Evolutionary conservation across 1,139 yeast species (phyloP), one percentile per base, ranked within the genome.

Genomic region (Schwanniomyces etchellsii): DNA sequence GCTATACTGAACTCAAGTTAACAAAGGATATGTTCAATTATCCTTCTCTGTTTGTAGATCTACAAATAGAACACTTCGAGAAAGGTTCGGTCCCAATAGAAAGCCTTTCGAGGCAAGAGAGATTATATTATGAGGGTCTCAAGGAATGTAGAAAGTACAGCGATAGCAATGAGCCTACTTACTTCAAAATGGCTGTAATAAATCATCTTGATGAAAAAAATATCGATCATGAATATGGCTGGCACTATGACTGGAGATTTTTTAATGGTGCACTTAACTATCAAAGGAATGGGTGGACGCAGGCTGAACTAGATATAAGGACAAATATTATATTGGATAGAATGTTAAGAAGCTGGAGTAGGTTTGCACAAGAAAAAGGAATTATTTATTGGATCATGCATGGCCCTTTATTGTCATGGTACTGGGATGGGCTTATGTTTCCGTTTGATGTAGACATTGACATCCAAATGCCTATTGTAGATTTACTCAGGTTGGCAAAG

Each of bases 391-490:
- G 61, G 61, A 43, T 55, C 5, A 46, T 48, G 35, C 60, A 54
- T 29, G 60, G 59, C 1, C 49, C 60, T 9, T 42, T 56, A 22
- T 41, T 54, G 18, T 45, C 54, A 5, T 55, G 61, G 60, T 53
- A 52, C 33, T 55, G 76, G 65, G 72, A 74, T 46, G 79, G 79
- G 0, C 40, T 69, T 37, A 60, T 57, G 10, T 49, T 72, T 46
- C 77, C 77, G 2, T 73, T 77, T 76, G 79, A 73, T 44, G 61
- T 61, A 30, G 79, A 73, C 40, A 45, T 71, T 27, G 78, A 73
- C 43, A 74, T 70, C 16, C 67, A 70, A 31, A 48, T 61, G 40
- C 50, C 46, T 4, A 56, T 70, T 6, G 43, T 67, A 32, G 46
- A 45, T 30, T 37, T 70, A 27, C 68, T 47, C 50, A 62, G 38